These are phyloP conservation scores for Plasmodium gallinaceum DNA, from an alignment of 169 alveolate species.

Conservation along the genomic window DNA sequence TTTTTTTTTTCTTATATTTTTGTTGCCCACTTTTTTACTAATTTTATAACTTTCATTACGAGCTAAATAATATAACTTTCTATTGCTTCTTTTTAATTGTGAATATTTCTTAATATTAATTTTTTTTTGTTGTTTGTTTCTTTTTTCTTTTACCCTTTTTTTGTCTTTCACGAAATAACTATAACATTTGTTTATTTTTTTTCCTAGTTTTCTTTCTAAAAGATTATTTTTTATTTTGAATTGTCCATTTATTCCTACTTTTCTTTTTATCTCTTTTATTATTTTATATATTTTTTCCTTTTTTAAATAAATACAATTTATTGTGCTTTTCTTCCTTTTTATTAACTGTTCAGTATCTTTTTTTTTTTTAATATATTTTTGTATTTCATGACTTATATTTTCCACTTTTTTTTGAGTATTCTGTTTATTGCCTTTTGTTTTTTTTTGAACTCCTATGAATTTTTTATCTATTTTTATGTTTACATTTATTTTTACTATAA, in stretches of 20 bases:
- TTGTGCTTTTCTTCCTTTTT: neutral
- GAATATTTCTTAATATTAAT: neutral
- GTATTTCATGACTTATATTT: neutral
- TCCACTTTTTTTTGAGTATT: neutral
- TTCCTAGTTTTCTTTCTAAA: constrained; percentile 29
- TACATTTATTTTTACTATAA: constrained; percentile 16
- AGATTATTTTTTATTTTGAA: constrained; percentile 26
- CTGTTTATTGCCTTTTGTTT: neutral
- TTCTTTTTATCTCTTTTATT: constrained; percentile 45
- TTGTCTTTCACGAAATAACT: neutral
- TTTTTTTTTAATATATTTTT: constrained; percentile 3
- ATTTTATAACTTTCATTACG: neutral
- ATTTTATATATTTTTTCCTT: constrained; percentile 36
- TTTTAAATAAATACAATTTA: constrained; percentile 17
- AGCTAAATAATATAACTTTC: neutral
- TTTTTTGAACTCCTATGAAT: constrained; percentile 20
- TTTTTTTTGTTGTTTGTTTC: neutral
- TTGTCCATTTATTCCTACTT: constrained; percentile 35
- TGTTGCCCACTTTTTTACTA: neutral
- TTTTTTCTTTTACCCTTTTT: neutral
- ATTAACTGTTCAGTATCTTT: neutral
- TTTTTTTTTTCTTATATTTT: neutral
- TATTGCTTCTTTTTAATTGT: neutral
- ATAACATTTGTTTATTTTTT: constrained; percentile 29
- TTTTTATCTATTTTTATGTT: constrained; percentile 29